Percentiles rank a stretch among this genome's conserved stretches.
Evolutionary conservation across 345 rosid genomes (phyloP).

Genomic region (Sisymbrium altissimum): DNA sequence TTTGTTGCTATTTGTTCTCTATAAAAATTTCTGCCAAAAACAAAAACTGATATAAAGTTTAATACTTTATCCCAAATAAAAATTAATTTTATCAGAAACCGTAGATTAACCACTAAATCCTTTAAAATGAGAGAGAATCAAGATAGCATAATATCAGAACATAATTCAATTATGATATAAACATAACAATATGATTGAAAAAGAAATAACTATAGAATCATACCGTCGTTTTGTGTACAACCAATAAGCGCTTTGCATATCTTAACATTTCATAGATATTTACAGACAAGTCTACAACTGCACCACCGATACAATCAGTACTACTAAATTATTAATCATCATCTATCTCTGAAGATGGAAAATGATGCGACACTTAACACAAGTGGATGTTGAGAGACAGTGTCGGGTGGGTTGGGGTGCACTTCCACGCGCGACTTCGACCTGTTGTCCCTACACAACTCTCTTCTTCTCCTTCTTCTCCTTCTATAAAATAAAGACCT

Average conservation of each 20-base stretch:
- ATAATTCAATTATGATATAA: no score
- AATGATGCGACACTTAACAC: slow-evolving; percentile 29
- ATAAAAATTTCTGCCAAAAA: no score
- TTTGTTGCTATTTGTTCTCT: no score
- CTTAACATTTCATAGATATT: no score
- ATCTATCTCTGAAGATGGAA: slow-evolving; percentile 9
- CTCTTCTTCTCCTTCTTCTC: slow-evolving; percentile 12
- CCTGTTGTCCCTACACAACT: slow-evolving; percentile 27
- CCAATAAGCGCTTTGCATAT: slow-evolving; percentile 3
- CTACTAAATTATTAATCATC: not conserved
- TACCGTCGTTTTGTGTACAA: slow-evolving; percentile 3
- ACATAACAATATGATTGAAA: no score
- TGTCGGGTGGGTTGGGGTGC: slow-evolving; percentile 35
- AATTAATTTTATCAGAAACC: not conserved
- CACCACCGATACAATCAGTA: slow-evolving; percentile 4
- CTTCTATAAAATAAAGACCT: slow-evolving; percentile 4
- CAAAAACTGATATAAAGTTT: no score
- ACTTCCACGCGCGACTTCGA: slow-evolving; percentile 33
- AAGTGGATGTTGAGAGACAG: slow-evolving; percentile 28
- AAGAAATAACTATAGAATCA: not conserved
- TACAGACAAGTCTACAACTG: no score
- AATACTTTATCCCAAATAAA: no score
- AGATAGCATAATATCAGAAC: not conserved
- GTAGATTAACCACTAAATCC: not conserved
- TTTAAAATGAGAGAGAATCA: not conserved